phyloP scores from a whole-genome alignment of 768 basidiomycete genomes.

The Peribolospora baueri region DNA sequence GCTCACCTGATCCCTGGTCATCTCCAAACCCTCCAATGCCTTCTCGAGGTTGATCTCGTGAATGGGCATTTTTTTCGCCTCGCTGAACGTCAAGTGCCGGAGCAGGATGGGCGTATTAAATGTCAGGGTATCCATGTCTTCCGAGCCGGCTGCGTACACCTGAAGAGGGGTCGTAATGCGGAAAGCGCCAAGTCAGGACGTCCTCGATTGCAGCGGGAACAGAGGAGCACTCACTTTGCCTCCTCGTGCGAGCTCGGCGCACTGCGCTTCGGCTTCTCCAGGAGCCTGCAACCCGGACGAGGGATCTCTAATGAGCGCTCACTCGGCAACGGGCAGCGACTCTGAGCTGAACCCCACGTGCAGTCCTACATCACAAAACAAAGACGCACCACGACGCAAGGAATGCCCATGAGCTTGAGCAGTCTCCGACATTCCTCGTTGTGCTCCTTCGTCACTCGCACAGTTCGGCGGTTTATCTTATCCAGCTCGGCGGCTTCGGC shows the following conservation, averaged over 20 bases:
- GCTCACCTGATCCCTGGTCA: constrained; percentile 68
- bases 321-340: neutral
- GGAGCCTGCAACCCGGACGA: constrained; percentile 43
- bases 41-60: constrained; percentile 63
- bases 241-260: constrained; percentile 88
- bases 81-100: constrained; percentile 90
- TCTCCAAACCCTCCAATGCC: constrained; percentile 65
- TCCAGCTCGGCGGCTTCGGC: constrained; percentile 83
- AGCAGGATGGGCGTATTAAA: constrained; percentile 76
- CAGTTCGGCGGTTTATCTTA: constrained; percentile 63
- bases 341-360: neutral
- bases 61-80: constrained; percentile 91
- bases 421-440: constrained; percentile 82
- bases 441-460: constrained; percentile 83
- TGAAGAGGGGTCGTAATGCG: constrained; percentile 14
- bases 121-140: constrained; percentile 98
- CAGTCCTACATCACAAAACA: neutral
- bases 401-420: constrained; percentile 85
- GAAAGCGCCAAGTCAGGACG: neutral
- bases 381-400: constrained; percentile 55
- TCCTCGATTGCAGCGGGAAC: neutral
- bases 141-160: constrained; percentile 94
- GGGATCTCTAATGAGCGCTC: neutral
- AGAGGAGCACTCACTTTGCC: constrained; percentile 37
- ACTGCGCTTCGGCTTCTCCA: constrained; percentile 95